These are phyloP conservation scores for Kandelia obovata DNA, from an alignment of 345 rosid species.

Conservation along the genomic window DNA sequence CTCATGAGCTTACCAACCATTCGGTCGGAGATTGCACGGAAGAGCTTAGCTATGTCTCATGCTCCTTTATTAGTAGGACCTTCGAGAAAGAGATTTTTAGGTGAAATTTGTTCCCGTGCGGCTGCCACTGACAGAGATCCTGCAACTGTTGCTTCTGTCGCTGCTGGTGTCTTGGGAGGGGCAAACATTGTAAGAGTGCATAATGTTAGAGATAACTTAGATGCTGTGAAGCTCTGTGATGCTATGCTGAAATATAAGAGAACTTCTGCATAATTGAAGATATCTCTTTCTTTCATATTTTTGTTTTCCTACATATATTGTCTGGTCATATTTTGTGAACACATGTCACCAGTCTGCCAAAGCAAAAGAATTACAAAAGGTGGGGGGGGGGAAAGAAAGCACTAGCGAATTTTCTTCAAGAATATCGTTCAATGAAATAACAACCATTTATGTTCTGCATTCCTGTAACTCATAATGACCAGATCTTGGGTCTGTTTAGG, in stretches of 20 bases:
- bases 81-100: conserved; percentile 81
- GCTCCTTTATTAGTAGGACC: conserved; percentile 76
- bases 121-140: conserved; percentile 76
- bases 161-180: conserved; percentile 67
- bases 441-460: no score
- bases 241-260: conserved; percentile 44
- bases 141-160: conserved; percentile 69
- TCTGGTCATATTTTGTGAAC: no score
- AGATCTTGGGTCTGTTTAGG: no score
- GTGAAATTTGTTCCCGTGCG: conserved; percentile 62
- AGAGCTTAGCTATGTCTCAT: conserved; percentile 63
- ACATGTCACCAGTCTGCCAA: no score
- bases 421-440: no score
- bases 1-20: conserved; percentile 55
- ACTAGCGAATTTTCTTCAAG: no score
- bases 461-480: no score
- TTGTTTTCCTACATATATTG: no score
- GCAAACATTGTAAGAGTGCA: conserved; percentile 92
- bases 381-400: no score
- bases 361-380: no score
- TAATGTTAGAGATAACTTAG: conserved; percentile 64
- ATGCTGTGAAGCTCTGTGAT: conserved; percentile 79
- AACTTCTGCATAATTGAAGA: conserved; percentile 1
- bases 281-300: no score
- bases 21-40: conserved; percentile 59